Conservation (phyloP, 2,329 filamentous ascomycete genomes). For the Myriosclerotinia curreyana region DNA sequence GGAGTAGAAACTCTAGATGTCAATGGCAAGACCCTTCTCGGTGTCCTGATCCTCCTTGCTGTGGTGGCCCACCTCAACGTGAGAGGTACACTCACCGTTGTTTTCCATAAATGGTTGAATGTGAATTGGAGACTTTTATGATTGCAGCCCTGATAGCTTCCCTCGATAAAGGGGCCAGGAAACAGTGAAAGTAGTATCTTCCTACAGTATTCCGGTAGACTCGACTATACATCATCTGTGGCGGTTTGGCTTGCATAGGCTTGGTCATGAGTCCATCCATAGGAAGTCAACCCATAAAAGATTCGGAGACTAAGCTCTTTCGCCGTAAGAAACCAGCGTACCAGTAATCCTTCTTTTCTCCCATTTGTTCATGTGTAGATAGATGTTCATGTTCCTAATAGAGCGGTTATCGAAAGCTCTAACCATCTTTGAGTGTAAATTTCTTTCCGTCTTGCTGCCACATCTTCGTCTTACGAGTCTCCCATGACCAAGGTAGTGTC, state of each 20-base stretch:
- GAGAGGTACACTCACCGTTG: not conserved
- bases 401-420: not conserved
- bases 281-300: not conserved
- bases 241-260: not conserved
- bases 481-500: not conserved
- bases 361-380: not conserved
- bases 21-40: not conserved
- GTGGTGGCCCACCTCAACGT: not conserved
- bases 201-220: not conserved
- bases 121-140: not conserved
- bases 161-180: not conserved
- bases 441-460: not conserved
- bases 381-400: not conserved
- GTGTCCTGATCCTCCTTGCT: not conserved
- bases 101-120: not conserved
- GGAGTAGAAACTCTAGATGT: not conserved
- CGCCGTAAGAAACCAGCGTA: not conserved
- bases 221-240: not conserved
- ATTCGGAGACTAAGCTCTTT: not conserved
- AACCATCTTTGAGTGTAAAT: not conserved
- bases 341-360: no score
- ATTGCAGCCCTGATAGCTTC: not conserved
- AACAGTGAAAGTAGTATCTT: not conserved
- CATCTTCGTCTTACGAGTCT: not conserved
- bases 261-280: not conserved